These are phyloP conservation scores for Rhodosporidiobolus sp. DNA, from an alignment of 768 basidiomycete species.

Conservation along the genomic window DNA sequence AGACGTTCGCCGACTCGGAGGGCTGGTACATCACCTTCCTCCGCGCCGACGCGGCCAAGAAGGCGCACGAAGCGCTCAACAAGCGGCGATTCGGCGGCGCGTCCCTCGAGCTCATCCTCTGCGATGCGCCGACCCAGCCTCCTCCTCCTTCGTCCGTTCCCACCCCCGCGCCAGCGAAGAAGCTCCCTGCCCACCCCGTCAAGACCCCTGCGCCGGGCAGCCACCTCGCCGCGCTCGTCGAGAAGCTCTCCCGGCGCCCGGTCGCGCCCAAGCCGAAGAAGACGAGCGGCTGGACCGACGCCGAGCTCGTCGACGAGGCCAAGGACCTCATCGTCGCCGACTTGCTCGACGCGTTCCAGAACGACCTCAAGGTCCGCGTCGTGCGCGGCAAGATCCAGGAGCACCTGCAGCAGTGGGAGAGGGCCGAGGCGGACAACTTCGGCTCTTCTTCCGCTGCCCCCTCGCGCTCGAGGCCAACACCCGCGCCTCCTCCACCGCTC, in stretches of 20 bases:
- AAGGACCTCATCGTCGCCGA: conserved; percentile 37
- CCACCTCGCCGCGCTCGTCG: conserved; percentile 12
- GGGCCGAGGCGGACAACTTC: neutral
- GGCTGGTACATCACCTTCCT: conserved; percentile 82
- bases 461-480: too few relatives aligned
- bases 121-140: neutral
- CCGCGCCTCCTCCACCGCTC: neutral
- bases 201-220: neutral
- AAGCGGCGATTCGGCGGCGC: conserved; percentile 43
- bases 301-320: conserved; percentile 36
- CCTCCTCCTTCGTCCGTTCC: neutral
- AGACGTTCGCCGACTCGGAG: conserved; percentile 37
- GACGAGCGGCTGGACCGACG: conserved; percentile 36
- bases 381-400: conserved; percentile 36
- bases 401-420: conserved; percentile 31
- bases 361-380: conserved; percentile 32
- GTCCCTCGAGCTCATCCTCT: conserved; percentile 37
- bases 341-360: conserved; percentile 33
- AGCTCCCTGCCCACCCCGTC: neutral
- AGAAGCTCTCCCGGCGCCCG: conserved; percentile 17
- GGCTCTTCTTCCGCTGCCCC: neutral
- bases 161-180: neutral
- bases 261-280: conserved; percentile 3
- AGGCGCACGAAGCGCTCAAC: conserved; percentile 65
- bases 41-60: conserved; percentile 60